These are phyloP conservation scores for Chaetomiaceae sp. DNA, from an alignment of 2,329 filamentous ascomycete species.

Conservation along the genomic window DNA sequence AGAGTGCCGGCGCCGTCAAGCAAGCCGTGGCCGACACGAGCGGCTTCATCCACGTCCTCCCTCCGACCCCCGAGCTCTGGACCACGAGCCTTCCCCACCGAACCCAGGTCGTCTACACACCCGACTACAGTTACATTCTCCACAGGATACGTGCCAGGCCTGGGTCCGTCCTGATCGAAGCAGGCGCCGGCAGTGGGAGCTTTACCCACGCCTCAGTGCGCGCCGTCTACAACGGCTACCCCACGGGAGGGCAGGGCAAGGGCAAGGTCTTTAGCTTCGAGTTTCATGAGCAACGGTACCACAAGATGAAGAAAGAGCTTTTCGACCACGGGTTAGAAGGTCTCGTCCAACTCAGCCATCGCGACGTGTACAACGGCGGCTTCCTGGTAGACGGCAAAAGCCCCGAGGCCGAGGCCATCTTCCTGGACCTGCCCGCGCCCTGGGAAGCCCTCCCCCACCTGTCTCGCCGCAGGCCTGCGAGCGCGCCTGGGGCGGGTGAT, in stretches of 20 bases:
- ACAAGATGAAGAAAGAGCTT: constrained; percentile 66
- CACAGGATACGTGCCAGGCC: constrained; percentile 70
- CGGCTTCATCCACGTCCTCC: constrained; percentile 74
- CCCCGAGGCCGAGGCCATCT: constrained; percentile 65
- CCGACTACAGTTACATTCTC: constrained; percentile 80
- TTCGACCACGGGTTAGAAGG: constrained; percentile 59
- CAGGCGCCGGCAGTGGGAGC: constrained; percentile 75
- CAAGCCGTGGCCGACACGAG: constrained; percentile 51
- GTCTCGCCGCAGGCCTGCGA: constrained; percentile 46
- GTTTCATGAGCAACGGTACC: constrained; percentile 68
- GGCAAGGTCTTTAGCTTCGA: constrained; percentile 81
- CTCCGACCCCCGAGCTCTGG: constrained; percentile 78
- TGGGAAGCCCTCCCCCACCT: constrained; percentile 76
- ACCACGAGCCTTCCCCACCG: constrained; percentile 74
- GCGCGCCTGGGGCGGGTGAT: too few relatives aligned
- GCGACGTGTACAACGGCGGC: constrained; percentile 72
- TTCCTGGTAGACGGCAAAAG: constrained; percentile 59
- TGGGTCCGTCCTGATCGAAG: constrained; percentile 70
- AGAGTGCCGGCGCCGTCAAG: constrained; percentile 32
- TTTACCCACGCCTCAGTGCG: constrained; percentile 76
- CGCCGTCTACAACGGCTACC: constrained; percentile 70
- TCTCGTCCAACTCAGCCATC: constrained; percentile 68
- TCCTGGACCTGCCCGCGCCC: constrained; percentile 75
- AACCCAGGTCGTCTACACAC: constrained; percentile 82
- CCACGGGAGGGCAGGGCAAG: constrained; percentile 41